These are phyloP conservation scores for Solanum dulcamara DNA, from an alignment of 257 asterid genomes.

Conservation along the genomic window DNA sequence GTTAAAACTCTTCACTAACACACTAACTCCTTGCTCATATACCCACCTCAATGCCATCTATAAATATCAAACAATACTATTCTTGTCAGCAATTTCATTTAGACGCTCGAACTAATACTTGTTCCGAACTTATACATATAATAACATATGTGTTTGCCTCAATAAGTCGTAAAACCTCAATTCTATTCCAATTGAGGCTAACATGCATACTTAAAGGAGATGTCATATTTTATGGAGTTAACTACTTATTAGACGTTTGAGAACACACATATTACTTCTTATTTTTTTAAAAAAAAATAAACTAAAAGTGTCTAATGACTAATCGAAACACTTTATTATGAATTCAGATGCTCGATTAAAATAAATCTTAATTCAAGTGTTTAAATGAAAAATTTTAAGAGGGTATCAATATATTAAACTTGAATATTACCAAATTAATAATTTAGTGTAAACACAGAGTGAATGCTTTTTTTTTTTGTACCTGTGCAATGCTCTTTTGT, in stretches of 20 bases:
- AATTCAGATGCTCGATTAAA: no score
- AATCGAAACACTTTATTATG: background rate
- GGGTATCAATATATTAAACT: no score
- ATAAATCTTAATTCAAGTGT: no score
- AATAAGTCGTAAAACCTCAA: no score
- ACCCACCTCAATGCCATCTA: constrained; percentile 24
- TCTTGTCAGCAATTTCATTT: no score
- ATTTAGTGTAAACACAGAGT: background rate
- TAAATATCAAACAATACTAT: background rate
- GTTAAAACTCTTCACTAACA: constrained; percentile 20
- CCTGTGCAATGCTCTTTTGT: constrained; percentile 36
- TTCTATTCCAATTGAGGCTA: no score
- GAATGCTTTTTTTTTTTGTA: background rate
- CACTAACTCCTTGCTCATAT: constrained; percentile 14
- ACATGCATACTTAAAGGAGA: background rate
- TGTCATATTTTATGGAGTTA: background rate
- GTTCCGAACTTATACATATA: no score
- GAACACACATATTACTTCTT: background rate
- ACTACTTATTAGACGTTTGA: background rate
- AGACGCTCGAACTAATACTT: no score
- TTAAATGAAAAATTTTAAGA: no score
- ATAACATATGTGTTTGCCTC: background rate
- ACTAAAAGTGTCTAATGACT: background rate
- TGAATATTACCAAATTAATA: background rate
- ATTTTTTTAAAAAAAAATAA: no score